Evolutionary conservation across 2,329 filamentous ascomycete species (phyloP), one percentile per base, ranked within the genome.

Genomic region (Metarhizium album): DNA sequence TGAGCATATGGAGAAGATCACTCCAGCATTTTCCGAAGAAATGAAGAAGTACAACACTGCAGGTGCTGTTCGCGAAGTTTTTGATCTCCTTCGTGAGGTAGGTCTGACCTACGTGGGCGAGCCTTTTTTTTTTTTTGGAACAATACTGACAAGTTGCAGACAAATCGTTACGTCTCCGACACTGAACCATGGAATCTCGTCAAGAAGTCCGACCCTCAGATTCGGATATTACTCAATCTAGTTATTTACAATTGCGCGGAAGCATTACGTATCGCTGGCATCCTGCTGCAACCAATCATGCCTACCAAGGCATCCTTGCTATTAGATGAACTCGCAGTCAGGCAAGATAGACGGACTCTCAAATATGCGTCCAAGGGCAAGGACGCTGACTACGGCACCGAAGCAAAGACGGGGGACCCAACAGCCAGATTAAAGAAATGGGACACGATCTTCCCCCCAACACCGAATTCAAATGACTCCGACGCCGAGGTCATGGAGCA

Each of bases 241-340:
- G 75, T 78, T 37, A 74, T 98, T 27, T 96, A 80, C 64, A 74
- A 85, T 42, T 74, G 76, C 42, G 79, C 83, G 8, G 93, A 98
- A 68, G 79, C 85, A 4, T 65, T 96, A 45, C 84, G 93, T 37
- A 80, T 96, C 23, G 73, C 76, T 1, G 88, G 84, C 14, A 95
- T 98, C 58, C 72, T 97, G 45, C 71, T 98, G 43, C 90, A 95
- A 66, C 90, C 93, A 1, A 87, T 90, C 62, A 95, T 98, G 78
- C 93, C 93, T 0, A 74, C 71, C 40, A 95, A 94, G 66, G 79
- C 88, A 45, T 68, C 69, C 11, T 71, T 80, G 57, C 67, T 96
- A 31, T 76, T 98, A 1, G 85, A 95, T 63, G 78, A 84, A 60
- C 71, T 98, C 8, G 84, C 86, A 1, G 90, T 98, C 4, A 69